A percentile compares a stretch with the other conserved stretches of the same genome.
phyloP scores from a whole-genome alignment of 2,329 filamentous ascomycete genomes.

The Emergomyces pasteurianus region DNA sequence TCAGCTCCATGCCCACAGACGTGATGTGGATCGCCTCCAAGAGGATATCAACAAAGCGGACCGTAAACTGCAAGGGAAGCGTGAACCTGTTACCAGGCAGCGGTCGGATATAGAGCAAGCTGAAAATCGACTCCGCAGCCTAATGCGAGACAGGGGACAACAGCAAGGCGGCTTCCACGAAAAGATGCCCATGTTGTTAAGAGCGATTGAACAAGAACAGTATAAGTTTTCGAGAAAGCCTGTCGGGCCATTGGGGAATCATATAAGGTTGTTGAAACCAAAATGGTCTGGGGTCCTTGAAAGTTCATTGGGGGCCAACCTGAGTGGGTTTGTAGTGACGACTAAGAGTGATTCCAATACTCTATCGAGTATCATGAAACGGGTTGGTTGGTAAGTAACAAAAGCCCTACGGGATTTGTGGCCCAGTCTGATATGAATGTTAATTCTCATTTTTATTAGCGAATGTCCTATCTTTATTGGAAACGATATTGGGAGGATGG shows the following conservation, averaged over 20 bases:
- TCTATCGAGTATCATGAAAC: constrained; percentile 54
- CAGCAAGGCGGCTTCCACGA: constrained; percentile 53
- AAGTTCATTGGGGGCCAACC: constrained; percentile 53
- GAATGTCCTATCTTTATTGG: constrained; percentile 53
- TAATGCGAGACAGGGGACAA: constrained; percentile 48
- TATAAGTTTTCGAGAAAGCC: constrained; percentile 56
- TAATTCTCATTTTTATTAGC: constrained; percentile 21
- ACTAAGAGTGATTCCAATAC: constrained; percentile 63
- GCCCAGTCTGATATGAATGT: background rate
- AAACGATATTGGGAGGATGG: constrained; percentile 37
- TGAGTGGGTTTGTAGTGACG: constrained; percentile 72
- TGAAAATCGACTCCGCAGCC: constrained; percentile 38
- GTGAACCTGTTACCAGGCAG: constrained; percentile 31
- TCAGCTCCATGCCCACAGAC: constrained; percentile 31
- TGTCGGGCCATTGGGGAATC: constrained; percentile 69
- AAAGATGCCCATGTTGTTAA: constrained; percentile 52
- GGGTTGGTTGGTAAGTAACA: constrained; percentile 37
- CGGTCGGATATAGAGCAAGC: constrained; percentile 43
- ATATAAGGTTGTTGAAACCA: constrained; percentile 64
- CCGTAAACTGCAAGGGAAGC: constrained; percentile 16
- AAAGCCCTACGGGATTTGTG: background rate
- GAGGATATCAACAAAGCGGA: constrained; percentile 25
- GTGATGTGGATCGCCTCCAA: constrained; percentile 23
- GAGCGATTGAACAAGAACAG: constrained; percentile 55
- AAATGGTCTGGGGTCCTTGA: constrained; percentile 79